These are phyloP conservation scores for Neurospora sp. DNA, from an alignment of 495 filamentous ascomycete genomes.

Conservation along the genomic window DNA sequence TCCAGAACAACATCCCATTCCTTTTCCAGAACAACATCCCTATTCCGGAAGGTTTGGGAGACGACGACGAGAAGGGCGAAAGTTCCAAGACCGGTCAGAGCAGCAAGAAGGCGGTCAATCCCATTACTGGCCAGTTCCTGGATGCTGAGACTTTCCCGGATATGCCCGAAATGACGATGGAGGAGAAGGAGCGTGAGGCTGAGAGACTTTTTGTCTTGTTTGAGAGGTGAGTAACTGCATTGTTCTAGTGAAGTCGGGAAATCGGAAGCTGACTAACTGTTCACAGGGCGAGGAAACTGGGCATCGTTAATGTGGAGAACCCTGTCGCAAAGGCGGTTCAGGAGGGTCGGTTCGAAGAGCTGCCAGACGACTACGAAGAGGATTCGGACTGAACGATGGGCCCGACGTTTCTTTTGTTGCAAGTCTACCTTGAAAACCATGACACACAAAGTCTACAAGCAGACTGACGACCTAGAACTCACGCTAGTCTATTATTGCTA, in stretches of 20 bases:
- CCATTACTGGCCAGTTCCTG: conserved; percentile 79
- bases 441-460: not conserved
- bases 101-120: conserved; percentile 50
- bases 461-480: not conserved
- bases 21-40: conserved; percentile 75
- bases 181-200: conserved; percentile 88
- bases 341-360: conserved; percentile 72
- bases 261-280: conserved; percentile 1
- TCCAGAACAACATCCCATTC: conserved; percentile 72
- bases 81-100: conserved; percentile 6
- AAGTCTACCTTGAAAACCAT: not conserved
- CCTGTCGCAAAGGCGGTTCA: conserved; percentile 67
- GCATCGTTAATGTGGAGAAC: conserved; percentile 75
- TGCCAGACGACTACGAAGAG: conserved; percentile 35
- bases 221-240: conserved; percentile 54
- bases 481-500: not conserved
- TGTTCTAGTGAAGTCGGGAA: no score
- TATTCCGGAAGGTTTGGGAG: conserved; percentile 42
- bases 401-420: not conserved
- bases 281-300: conserved; percentile 65
- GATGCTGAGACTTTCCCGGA: conserved; percentile 53
- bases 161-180: conserved; percentile 68
- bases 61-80: not conserved
- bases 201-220: conserved; percentile 91
- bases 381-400: not conserved